Conservation (phyloP, 2,329 filamentous ascomycete genomes). For the Acarospora socialis region DNA sequence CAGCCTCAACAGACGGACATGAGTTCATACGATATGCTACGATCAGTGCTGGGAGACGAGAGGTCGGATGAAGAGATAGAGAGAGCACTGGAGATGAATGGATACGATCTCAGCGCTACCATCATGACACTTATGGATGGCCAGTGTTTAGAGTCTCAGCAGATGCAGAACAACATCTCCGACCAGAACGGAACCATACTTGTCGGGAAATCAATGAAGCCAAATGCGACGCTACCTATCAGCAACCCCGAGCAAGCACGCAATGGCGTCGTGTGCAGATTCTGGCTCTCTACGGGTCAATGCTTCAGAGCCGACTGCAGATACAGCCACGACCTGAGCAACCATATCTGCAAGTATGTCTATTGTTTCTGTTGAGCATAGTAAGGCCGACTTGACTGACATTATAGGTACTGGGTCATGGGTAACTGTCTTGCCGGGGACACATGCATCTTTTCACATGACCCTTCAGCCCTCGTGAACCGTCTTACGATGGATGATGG, state of each 20-base stretch:
- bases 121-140: slow-evolving; percentile 77
- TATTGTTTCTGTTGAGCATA: slow-evolving; percentile 9
- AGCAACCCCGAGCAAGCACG: slow-evolving; percentile 58
- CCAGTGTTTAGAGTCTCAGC: slow-evolving; percentile 40
- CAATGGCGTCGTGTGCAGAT: slow-evolving; percentile 88
- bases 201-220: slow-evolving; percentile 60
- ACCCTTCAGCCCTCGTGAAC: slow-evolving; percentile 73
- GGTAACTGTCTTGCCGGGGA: slow-evolving; percentile 89
- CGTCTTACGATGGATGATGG: slow-evolving; percentile 57
- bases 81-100: slow-evolving; percentile 71
- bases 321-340: slow-evolving; percentile 91
- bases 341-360: slow-evolving; percentile 93
- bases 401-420: slow-evolving; percentile 74
- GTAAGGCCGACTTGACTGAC: slow-evolving; percentile 17
- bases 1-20: slow-evolving; percentile 63
- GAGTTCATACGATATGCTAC: slow-evolving; percentile 95
- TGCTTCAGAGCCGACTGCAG: slow-evolving; percentile 91
- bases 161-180: slow-evolving; percentile 32
- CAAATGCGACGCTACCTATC: slow-evolving; percentile 43
- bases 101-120: slow-evolving; percentile 86
- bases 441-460: slow-evolving; percentile 93
- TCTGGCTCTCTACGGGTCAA: slow-evolving; percentile 89
- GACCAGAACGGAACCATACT: slow-evolving; percentile 51
- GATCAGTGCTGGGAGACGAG: slow-evolving; percentile 80
- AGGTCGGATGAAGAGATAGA: slow-evolving; percentile 91